Percentiles rank a stretch among this genome's conserved stretches.
phyloP scores from a whole-genome alignment of 2,329 filamentous ascomycete genomes.

The Thermoascus crustaceus region DNA sequence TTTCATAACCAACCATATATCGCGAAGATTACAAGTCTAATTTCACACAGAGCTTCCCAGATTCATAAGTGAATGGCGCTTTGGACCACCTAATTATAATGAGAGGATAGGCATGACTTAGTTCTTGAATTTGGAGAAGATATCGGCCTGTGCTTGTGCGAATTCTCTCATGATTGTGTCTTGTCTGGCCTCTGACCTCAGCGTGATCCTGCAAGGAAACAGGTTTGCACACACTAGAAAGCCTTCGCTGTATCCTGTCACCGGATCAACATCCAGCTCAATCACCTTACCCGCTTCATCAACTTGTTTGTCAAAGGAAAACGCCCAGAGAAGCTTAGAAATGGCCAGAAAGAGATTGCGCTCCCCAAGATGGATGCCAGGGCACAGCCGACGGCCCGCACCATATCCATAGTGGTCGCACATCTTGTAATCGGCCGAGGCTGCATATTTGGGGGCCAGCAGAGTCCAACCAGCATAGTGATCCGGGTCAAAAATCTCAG shows the following conservation, averaged over 20 bases:
- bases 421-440: constrained; percentile 13
- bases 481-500: constrained; percentile 24
- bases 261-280: constrained; percentile 16
- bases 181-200: constrained; percentile 22
- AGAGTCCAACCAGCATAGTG: constrained; percentile 16
- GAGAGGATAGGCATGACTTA: background rate
- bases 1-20: too few relatives aligned
- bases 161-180: constrained; percentile 26
- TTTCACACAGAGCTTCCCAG: too few relatives aligned
- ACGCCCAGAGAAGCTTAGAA: constrained; percentile 45
- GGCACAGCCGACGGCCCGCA: constrained; percentile 17
- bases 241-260: constrained; percentile 23
- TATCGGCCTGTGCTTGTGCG: constrained; percentile 17
- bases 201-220: constrained; percentile 23
- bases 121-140: constrained; percentile 16
- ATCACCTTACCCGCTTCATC: constrained; percentile 14
- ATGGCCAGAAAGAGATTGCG: constrained; percentile 42
- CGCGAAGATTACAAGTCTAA: too few relatives aligned
- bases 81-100: too few relatives aligned
- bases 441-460: constrained; percentile 28
- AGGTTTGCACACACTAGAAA: constrained; percentile 26
- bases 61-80: too few relatives aligned
- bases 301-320: constrained; percentile 17
- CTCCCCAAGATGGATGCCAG: constrained; percentile 43
- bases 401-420: constrained; percentile 27